These are phyloP conservation scores for Scolecobasidium constrictum DNA, from an alignment of 2,329 filamentous ascomycete genomes.

Conservation along the genomic window DNA sequence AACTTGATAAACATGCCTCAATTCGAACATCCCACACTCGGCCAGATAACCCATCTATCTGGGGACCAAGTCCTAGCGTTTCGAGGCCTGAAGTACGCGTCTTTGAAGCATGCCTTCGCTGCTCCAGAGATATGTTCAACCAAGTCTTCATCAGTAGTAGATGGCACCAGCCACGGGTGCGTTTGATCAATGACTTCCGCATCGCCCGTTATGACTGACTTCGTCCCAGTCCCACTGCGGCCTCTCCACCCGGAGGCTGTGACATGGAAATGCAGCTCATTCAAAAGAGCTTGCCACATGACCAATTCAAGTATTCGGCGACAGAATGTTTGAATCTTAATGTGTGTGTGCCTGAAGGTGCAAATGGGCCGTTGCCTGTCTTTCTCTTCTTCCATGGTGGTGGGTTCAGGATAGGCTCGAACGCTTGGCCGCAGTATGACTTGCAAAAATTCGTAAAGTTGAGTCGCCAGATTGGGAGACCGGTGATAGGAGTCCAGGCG, in stretches of 20 bases:
- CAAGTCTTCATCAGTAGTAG: not conserved
- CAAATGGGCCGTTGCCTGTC: conserved; percentile 42
- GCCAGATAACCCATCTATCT: too few relatives aligned
- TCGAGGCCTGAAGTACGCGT: not conserved
- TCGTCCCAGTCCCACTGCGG: not conserved
- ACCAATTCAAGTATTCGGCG: not conserved
- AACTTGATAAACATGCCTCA: too few relatives aligned
- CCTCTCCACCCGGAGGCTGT: not conserved
- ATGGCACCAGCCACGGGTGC: not conserved
- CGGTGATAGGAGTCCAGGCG: not conserved
- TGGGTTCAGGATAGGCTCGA: conserved; percentile 23
- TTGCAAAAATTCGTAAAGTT: not conserved
- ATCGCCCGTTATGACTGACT: not conserved
- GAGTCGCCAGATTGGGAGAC: not conserved
- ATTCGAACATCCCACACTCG: too few relatives aligned
- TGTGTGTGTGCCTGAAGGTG: not conserved
- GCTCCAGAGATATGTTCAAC: not conserved
- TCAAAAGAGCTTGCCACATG: not conserved
- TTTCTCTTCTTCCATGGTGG: conserved; percentile 45
- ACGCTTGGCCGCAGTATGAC: not conserved
- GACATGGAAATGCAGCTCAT: not conserved
- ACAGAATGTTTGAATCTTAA: not conserved
- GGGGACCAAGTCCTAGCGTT: too few relatives aligned
- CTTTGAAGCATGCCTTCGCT: not conserved
- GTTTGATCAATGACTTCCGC: too few relatives aligned